phyloP scores from a whole-genome alignment of 441 rosid genomes.

The Mallotus repandus region DNA sequence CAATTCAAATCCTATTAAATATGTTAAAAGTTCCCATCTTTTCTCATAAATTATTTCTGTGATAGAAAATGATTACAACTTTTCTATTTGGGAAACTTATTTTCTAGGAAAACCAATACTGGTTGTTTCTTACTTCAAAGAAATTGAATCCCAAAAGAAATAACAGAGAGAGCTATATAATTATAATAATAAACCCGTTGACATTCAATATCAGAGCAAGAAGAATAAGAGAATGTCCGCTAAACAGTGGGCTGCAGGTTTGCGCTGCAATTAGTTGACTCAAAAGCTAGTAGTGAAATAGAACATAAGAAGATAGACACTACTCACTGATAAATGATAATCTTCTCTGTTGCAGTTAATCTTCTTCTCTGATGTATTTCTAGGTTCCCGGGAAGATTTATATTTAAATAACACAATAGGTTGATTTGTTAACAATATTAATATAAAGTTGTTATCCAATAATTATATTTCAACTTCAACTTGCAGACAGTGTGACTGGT shows the following conservation, averaged over 20 bases:
- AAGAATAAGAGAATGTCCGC: background rate
- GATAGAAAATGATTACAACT: background rate
- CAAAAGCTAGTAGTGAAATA: background rate
- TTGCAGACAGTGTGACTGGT: background rate
- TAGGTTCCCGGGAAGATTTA: background rate
- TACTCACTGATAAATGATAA: no score
- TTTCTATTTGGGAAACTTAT: no score
- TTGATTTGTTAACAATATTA: background rate
- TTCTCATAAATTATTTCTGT: background rate
- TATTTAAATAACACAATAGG: background rate
- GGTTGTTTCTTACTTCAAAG: background rate
- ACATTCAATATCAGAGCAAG: background rate
- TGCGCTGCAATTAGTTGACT: constrained; percentile 16
- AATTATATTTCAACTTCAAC: background rate
- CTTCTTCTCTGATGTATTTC: background rate
- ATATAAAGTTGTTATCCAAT: background rate
- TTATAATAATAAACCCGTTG: no score
- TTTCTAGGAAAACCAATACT: background rate
- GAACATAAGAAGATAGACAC: no score
- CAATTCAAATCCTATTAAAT: background rate
- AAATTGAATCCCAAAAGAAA: background rate
- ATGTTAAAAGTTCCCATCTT: background rate
- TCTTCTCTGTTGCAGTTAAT: no score
- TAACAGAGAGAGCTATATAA: background rate
- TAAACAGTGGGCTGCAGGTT: background rate